Base-by-base conservation (phyloP, 2,329 filamentous ascomycete species). In the Helotiales sp. region DNA sequence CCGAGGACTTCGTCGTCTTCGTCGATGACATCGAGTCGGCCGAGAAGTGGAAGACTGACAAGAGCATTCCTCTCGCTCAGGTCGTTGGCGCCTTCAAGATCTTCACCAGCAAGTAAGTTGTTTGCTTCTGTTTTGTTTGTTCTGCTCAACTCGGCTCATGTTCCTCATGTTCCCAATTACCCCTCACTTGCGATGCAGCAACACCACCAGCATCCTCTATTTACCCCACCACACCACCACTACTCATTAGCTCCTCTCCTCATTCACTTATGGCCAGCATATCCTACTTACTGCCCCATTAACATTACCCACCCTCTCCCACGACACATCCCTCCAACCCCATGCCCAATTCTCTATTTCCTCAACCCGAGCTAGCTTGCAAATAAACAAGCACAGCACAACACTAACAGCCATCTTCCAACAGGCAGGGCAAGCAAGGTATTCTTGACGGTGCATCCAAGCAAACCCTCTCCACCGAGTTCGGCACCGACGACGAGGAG, bases 71-170 rank as follows among this genome's bases (percentile, higher is more conserved):
- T 43, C 82, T 98, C 57, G 86, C 92, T 1, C 89, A 97, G 76
- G 94, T 99, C 65, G 86, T 98, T 64, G 93, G 90, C 66, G 86
- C 91, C 7, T 98, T 93, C 85, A 92, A 97, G 85, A 85, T 99
- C 77, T 97, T 97, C 77, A 83, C 91, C 50, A 97, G 93, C 84
- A 91, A 90, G 94, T 97, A 86, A 82, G 91, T 83, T 71, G 13
- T 67, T 34, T 63, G 45, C 47, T 62, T 22, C 57, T 58, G 40
- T 55, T 45, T 20, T 43, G 5, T 28, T 28, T 34, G 4, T 10
- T 59, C 47, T 47, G 6, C 30, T 52, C 34, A 15, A 10, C 45
- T 37, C 50, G 47, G 43, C 59, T 37, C 59, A 28, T 61, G 55
- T 26, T n/a, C n/a, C 59, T 37, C 59, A 28, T 61, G 26, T 26